A percentile compares a stretch with the other conserved stretches of the same genome.
phyloP scores from a whole-genome alignment of 805 yeast species.

The Metschnikowia lunata region DNA sequence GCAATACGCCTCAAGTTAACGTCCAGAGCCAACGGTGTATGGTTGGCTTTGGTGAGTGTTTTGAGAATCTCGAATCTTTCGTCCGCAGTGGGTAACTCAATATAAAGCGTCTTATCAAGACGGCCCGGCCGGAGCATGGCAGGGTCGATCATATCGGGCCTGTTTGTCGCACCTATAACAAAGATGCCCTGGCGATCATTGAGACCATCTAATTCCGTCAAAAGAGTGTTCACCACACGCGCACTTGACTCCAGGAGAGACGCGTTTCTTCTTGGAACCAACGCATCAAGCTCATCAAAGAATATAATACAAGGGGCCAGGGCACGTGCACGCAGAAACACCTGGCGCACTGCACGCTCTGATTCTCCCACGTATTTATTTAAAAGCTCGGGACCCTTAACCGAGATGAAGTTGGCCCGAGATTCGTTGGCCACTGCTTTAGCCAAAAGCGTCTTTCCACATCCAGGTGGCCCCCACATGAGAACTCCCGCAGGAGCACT shows the following conservation, averaged over 20 bases:
- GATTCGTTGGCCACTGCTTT: constrained; percentile 98
- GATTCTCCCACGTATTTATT: constrained; percentile 97
- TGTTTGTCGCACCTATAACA: constrained; percentile 93
- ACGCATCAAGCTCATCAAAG: constrained; percentile 93
- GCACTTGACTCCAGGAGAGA: constrained; percentile 85
- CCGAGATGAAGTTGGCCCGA: constrained; percentile 90
- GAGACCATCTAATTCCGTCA: constrained; percentile 92
- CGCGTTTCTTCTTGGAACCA: constrained; percentile 91
- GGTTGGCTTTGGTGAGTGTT: constrained; percentile 66
- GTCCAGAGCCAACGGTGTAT: constrained; percentile 64
- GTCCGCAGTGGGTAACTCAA: constrained; percentile 74
- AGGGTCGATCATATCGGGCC: constrained; percentile 98
- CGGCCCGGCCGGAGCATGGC: constrained; percentile 98
- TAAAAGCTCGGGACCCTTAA: constrained; percentile 91
- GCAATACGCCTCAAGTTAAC: constrained; percentile 66
- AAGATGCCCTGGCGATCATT: constrained; percentile 90
- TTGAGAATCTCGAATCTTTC: constrained; percentile 81
- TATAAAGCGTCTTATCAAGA: constrained; percentile 85
- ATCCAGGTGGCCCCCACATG: constrained; percentile 99
- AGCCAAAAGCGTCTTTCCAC: constrained; percentile 94
- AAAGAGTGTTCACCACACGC: constrained; percentile 87
- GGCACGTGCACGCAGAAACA: constrained; percentile 86
- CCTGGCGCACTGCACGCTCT: constrained; percentile 90
- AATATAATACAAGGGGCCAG: constrained; percentile 92
- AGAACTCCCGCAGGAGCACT: constrained; percentile 95